Percentiles rank a stretch among this genome's conserved stretches.
Evolutionary conservation across 2,329 filamentous ascomycete genomes (phyloP).

Genomic region (Dactylellina sp.): DNA sequence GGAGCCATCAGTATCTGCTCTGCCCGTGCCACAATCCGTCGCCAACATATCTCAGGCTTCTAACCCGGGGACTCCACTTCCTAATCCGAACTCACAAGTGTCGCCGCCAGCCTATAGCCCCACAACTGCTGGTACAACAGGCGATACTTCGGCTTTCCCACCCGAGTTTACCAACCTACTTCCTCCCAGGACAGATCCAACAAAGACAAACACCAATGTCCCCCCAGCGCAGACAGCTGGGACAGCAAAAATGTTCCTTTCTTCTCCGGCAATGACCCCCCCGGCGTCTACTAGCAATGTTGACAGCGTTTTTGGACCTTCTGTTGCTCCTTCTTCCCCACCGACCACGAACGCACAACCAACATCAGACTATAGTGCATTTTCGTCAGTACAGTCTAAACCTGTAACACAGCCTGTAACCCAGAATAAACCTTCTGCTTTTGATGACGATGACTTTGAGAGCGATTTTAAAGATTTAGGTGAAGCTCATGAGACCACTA

Average conservation of each 20-base stretch:
- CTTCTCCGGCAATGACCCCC: conserved; percentile 54
- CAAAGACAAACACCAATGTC: conserved; percentile 61
- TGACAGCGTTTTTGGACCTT: conserved; percentile 52
- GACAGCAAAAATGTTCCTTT: conserved; percentile 54
- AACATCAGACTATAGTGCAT: conserved; percentile 60
- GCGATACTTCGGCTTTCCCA: conserved; percentile 66
- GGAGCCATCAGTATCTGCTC: conserved; percentile 62
- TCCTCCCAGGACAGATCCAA: conserved; percentile 70
- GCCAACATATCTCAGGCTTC: conserved; percentile 62
- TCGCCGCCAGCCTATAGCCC: conserved; percentile 72
- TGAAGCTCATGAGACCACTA: conserved; percentile 79
- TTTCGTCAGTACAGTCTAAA: conserved; percentile 57
- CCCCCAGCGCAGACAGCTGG: conserved; percentile 56
- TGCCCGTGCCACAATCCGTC: conserved; percentile 63
- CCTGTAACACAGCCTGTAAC: conserved; percentile 61
- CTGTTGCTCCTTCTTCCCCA: conserved; percentile 58
- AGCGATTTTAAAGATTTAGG: conserved; percentile 84
- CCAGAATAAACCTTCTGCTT: conserved; percentile 67
- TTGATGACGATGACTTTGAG: conserved; percentile 77
- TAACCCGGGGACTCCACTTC: conserved; percentile 64
- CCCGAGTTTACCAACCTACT: conserved; percentile 70
- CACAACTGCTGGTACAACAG: conserved; percentile 60
- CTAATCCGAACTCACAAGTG: conserved; percentile 69
- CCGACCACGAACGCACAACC: conserved; percentile 59
- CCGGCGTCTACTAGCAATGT: conserved; percentile 38